phyloP scores from a whole-genome alignment of 2,329 filamentous ascomycete genomes.

The Trichoderma koningiopsis region DNA sequence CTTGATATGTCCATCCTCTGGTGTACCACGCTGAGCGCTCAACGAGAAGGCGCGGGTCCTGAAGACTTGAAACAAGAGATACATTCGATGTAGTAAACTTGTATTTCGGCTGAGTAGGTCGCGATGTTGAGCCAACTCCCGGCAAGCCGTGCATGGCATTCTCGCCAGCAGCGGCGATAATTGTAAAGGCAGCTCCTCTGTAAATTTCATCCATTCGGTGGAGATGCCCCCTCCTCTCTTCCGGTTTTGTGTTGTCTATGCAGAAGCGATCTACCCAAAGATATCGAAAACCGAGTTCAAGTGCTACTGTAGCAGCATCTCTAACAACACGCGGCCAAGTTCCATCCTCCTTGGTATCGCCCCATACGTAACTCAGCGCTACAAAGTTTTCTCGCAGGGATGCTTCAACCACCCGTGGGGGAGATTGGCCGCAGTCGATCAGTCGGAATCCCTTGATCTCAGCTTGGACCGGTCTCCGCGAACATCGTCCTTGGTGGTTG shows the following conservation, averaged over 20 bases:
- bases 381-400: conserved; percentile 37
- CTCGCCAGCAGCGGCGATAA: conserved; percentile 43
- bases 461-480: conserved; percentile 31
- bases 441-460: conserved; percentile 39
- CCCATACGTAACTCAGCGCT: conserved; percentile 43
- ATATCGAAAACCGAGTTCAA: conserved; percentile 38
- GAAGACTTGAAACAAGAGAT: conserved; percentile 39
- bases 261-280: conserved; percentile 46
- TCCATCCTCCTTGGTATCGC: conserved; percentile 31
- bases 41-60: conserved; percentile 36
- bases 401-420: conserved; percentile 35
- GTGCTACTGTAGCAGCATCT: conserved; percentile 38
- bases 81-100: conserved; percentile 38
- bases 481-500: conserved; percentile 40
- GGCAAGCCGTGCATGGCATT: conserved; percentile 41
- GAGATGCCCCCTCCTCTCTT: conserved; percentile 38
- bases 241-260: conserved; percentile 33
- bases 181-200: conserved; percentile 39
- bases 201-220: conserved; percentile 44
- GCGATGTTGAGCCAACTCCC: conserved; percentile 37
- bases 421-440: conserved; percentile 39
- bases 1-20: conserved; percentile 46
- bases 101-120: conserved; percentile 37
- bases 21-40: conserved; percentile 40
- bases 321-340: conserved; percentile 38